phyloP scores from a whole-genome alignment of 352 stramenopile genomes.

The Globisporangium lucens region DNA sequence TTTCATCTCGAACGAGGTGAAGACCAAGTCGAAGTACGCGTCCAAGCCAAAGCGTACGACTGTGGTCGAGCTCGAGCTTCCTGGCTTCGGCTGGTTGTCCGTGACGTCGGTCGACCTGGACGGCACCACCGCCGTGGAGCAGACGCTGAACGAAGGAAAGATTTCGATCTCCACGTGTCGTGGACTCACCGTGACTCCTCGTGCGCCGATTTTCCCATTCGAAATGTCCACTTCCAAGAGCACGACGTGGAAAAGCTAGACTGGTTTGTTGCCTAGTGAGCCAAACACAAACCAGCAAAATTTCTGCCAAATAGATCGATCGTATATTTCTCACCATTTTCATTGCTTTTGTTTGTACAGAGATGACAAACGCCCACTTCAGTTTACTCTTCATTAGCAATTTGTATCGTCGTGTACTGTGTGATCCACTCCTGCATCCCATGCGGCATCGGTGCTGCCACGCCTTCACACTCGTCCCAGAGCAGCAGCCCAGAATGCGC shows the following conservation, averaged over 20 bases:
- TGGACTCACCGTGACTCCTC: conserved; percentile 53
- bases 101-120: conserved; percentile 82
- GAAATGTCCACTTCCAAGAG: conserved; percentile 81
- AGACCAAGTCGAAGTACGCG: conserved; percentile 63
- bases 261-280: background rate
- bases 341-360: too few relatives aligned
- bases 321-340: too few relatives aligned
- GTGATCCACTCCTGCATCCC: conserved; percentile 72
- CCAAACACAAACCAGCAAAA: background rate
- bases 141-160: conserved; percentile 58
- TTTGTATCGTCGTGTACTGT: conserved; percentile 45
- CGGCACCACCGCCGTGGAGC: conserved; percentile 54
- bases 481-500: conserved; percentile 36
- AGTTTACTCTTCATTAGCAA: background rate
- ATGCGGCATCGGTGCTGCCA: conserved; percentile 38
- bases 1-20: conserved; percentile 58
- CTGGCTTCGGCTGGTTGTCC: conserved; percentile 77
- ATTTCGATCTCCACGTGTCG: conserved; percentile 65
- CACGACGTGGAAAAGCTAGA: conserved; percentile 67
- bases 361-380: background rate
- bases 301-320: conserved; percentile 1
- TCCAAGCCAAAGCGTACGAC: conserved; percentile 82
- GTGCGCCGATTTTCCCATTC: conserved; percentile 69
- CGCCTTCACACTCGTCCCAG: conserved; percentile 45
- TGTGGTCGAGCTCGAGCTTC: conserved; percentile 72